Evolutionary conservation across 179 eudicot genomes (phyloP).

Genomic region (Spergularia azorica): DNA sequence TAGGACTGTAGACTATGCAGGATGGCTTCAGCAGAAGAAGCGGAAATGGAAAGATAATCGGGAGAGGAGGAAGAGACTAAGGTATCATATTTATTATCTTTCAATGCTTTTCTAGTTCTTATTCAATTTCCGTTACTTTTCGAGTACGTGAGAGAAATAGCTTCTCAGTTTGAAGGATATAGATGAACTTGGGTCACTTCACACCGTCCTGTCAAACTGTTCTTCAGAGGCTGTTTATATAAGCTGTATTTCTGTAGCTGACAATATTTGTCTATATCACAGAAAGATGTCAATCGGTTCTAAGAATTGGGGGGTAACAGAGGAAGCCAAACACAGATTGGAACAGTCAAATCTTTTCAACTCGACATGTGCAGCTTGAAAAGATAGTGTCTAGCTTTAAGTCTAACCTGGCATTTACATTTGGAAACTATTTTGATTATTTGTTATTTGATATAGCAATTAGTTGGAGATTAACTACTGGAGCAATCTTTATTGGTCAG

Average conservation of each 20-base stretch:
- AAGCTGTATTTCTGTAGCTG: too few relatives aligned
- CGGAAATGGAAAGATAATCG: constrained; percentile 90
- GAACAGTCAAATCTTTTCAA: neutral
- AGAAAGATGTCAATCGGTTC: neutral
- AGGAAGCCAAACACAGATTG: neutral
- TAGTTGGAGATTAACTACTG: neutral
- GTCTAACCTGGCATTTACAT: neutral
- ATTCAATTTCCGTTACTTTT: neutral
- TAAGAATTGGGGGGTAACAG: neutral
- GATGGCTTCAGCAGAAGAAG: constrained; percentile 90
- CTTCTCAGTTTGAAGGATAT: neutral
- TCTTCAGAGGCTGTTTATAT: neutral
- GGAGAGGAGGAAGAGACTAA: constrained; percentile 74
- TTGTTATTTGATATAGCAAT: neutral
- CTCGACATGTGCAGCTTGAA: neutral
- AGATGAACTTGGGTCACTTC: constrained; percentile 8
- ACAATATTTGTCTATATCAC: too few relatives aligned
- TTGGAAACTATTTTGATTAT: neutral
- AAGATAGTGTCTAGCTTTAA: neutral
- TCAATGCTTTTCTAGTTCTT: neutral
- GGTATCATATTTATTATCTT: constrained; percentile 40
- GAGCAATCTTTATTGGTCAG: neutral
- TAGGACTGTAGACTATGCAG: constrained; percentile 72
- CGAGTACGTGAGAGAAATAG: neutral
- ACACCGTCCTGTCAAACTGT: neutral